Evolutionary conservation across 441 rosid species (phyloP), one percentile per base, ranked within the genome.

Genomic region (Croton setiger): DNA sequence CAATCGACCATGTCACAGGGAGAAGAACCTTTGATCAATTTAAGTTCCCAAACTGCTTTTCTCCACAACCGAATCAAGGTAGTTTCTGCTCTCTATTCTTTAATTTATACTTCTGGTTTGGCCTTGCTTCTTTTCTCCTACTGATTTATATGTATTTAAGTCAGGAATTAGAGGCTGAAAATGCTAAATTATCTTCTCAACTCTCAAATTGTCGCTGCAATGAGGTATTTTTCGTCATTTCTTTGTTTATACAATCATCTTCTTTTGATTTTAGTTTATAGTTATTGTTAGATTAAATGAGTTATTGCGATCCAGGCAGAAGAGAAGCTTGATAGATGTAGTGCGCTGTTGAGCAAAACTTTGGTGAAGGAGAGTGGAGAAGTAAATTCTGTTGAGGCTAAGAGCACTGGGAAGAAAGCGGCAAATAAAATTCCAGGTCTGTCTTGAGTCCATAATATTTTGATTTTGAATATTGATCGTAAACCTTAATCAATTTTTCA

Each of bases 151-250:
- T 59, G 18, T 4, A 12, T 27, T 21, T 20, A 51, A 67, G 5
- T 18, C 86, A 91, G 96, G 89, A 86, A 77, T 72, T 91, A 64
- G 89, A 85, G 75, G 79, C 69, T 74, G 88, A 84, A 48, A 89
- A 92, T 74, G 78, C 83, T 1, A 76, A 78, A 67, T 75, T 92
- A 66, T 60, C 79, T 14, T 76, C 87, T 64, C 80, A 57, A 47
- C 80, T 89, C 67, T 83, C 94, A n/a, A 70, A 73, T 2, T 92
- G 89, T 67, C 58, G 74, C 47, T 86, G 96, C 74, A 78, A 56
- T 43, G 77, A 81, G 93, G 97, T 86, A 61, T 49, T 55, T 52
- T 66, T 35, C 51, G 11, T 18, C 23, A 4, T 48, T 14, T 14
- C 5, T 51, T 4, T 44, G 33, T 33, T 7, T 48, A 0, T 64